Percentiles rank a stretch among this genome's conserved stretches.
Evolutionary conservation across 2,329 filamentous ascomycete species (phyloP).

Genomic region (Scopulariopsis brevicaulis): DNA sequence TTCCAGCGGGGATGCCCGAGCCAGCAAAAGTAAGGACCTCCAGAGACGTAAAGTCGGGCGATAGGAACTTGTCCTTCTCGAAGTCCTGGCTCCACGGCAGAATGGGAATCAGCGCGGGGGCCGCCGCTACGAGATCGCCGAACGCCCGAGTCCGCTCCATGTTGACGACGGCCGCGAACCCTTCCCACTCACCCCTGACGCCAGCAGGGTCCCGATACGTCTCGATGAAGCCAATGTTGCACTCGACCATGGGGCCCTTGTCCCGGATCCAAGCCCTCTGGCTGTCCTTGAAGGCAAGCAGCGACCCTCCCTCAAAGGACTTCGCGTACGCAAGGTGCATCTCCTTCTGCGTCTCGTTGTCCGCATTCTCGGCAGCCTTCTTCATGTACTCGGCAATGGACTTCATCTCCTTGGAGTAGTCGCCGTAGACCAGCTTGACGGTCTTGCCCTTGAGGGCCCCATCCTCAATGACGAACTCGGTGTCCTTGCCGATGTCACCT

Average conservation of each 20-base stretch:
- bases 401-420: conserved; percentile 61
- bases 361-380: conserved; percentile 56
- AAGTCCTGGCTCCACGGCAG: conserved; percentile 83
- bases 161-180: conserved; percentile 76
- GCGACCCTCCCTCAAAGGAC: conserved; percentile 63
- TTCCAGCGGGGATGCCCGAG: conserved; percentile 56
- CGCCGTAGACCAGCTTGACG: conserved; percentile 62
- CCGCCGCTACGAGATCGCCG: conserved; percentile 69
- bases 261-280: conserved; percentile 77
- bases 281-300: conserved; percentile 69
- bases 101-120: conserved; percentile 74
- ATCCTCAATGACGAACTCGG: conserved; percentile 46
- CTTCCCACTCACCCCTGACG: conserved; percentile 75
- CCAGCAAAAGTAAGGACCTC: conserved; percentile 73
- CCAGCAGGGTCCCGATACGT: conserved; percentile 77
- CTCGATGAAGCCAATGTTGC: conserved; percentile 75
- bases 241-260: conserved; percentile 69
- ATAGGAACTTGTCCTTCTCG: conserved; percentile 92
- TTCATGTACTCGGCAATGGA: conserved; percentile 55
- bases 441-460: conserved; percentile 54
- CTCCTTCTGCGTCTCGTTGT: conserved; percentile 62
- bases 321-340: conserved; percentile 66
- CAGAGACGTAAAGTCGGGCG: conserved; percentile 89
- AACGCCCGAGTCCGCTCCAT: conserved; percentile 83
- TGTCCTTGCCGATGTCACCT: conserved; percentile 57